Base-by-base conservation (phyloP, 2,329 filamentous ascomycete species). In the Botrytis cinerea region DNA sequence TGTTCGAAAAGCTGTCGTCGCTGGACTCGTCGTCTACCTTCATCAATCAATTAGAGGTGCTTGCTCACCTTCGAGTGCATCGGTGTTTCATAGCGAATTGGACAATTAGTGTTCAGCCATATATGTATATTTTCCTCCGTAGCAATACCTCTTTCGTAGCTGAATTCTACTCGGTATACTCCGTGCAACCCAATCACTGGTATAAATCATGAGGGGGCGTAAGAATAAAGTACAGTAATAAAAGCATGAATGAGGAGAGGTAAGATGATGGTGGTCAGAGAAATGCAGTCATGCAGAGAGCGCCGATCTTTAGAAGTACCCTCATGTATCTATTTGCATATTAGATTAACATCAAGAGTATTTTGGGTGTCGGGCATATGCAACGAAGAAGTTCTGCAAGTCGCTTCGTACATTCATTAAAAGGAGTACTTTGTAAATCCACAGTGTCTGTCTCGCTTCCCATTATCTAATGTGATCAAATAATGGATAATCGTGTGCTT, bases 181-280 rank as follows among this genome's bases (percentile, higher is more conserved):
- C 40, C 69, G 69, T 54, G 64, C 18, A 38, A 54, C 35, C 35
- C 32, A n/a, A 59, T 32, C 7, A 43, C 35, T 67, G 46, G 46
- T n/a, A 38, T 9, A 40, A 16, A 20, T 28, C 35, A 54, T 54
- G 35, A 22, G 64, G 32, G 64, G 64, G 64, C 45, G 64, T 67
- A 54, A 67, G 64, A 67, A 40, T 54, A 28, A 10, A 40, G 46
- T 40, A n/a, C 32, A 12, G 64, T n/a, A 67, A 67, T 40, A 40
- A 38, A 51, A 46, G 63, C 2, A 28, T 67, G 45, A 25, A 20
- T 20, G 63, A 38, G 45, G 32, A 67, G 45, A 67, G 63, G 63
- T 54, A 18, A 40, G 28, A 60, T 70, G 67, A 63, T 62, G 68
- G 57, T 70, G 68, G 68, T 63, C 68, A 70, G 54, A 70, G 46